Evolutionary conservation across 2,329 filamentous ascomycete species (phyloP).

Genomic region (Aspergillus sp.): DNA sequence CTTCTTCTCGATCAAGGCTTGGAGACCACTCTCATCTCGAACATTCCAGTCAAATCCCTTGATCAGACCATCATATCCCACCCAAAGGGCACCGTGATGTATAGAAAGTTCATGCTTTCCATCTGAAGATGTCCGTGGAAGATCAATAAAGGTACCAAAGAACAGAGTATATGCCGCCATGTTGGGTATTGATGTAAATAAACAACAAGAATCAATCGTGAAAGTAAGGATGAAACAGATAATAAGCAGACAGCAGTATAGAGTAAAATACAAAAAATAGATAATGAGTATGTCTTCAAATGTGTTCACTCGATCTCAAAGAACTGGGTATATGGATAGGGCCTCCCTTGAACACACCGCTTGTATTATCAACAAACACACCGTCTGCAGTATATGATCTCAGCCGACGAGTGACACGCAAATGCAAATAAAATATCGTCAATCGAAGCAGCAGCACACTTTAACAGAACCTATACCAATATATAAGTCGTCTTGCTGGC

Average conservation of each 20-base stretch:
- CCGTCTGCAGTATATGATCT: too few relatives aligned
- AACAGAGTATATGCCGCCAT: constrained; percentile 43
- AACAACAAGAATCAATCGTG: not conserved
- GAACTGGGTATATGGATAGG: not conserved
- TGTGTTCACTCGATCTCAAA: too few relatives aligned
- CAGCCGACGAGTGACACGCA: too few relatives aligned
- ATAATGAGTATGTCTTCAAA: too few relatives aligned
- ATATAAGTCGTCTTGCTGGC: not conserved
- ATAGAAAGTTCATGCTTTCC: constrained; percentile 49
- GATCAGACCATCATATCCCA: constrained; percentile 29
- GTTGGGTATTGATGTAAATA: constrained; percentile 3
- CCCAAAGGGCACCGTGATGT: constrained; percentile 44
- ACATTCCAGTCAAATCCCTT: constrained; percentile 30
- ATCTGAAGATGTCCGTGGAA: constrained; percentile 36
- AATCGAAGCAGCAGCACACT: too few relatives aligned
- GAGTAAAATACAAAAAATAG: too few relatives aligned
- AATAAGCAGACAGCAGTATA: too few relatives aligned
- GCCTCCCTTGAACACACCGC: not conserved
- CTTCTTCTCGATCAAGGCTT: constrained; percentile 23
- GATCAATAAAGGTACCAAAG: constrained; percentile 58
- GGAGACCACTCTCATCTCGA: constrained; percentile 17
- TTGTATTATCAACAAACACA: too few relatives aligned
- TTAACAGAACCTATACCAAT: too few relatives aligned
- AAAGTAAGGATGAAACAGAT: too few relatives aligned
- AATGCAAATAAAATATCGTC: too few relatives aligned